Evolutionary conservation across 2,329 filamentous ascomycete genomes (phyloP).

Genomic region (Epichloe typhina): DNA sequence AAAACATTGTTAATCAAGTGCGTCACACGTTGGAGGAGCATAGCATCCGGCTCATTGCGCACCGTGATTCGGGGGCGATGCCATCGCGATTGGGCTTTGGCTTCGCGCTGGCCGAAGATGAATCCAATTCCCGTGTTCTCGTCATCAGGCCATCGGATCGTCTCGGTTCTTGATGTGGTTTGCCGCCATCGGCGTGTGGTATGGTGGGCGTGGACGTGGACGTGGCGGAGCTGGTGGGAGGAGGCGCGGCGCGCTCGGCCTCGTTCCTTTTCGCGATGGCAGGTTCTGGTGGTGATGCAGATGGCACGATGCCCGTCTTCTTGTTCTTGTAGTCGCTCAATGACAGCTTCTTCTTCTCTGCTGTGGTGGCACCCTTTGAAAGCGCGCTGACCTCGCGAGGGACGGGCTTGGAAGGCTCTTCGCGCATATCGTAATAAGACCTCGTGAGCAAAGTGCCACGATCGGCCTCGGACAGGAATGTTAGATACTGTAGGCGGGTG

Average conservation of each 20-base stretch:
- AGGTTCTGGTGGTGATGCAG: slow-evolving; percentile 24
- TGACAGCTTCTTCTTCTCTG: slow-evolving; percentile 43
- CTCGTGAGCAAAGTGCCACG: slow-evolving; percentile 44
- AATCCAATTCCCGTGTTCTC: slow-evolving; percentile 5
- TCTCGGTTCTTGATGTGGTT: slow-evolving; percentile 3
- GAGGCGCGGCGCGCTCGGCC: slow-evolving; percentile 15
- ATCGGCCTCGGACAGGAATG: slow-evolving; percentile 43
- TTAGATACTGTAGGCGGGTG: slow-evolving; percentile 41
- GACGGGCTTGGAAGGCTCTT: slow-evolving; percentile 31
- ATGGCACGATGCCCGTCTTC: slow-evolving; percentile 22
- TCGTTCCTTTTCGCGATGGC: slow-evolving; percentile 20
- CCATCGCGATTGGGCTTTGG: slow-evolving; percentile 4
- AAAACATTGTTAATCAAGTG: neutral
- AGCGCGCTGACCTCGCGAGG: slow-evolving; percentile 26
- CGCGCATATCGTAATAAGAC: slow-evolving; percentile 43
- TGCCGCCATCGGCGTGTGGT: neutral
- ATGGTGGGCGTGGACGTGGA: slow-evolving; percentile 8
- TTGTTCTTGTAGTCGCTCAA: slow-evolving; percentile 48
- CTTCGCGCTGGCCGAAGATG: neutral
- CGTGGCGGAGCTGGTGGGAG: slow-evolving; percentile 6
- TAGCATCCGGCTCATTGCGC: slow-evolving; percentile 1
- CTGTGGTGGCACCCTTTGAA: slow-evolving; percentile 23
- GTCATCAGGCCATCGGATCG: slow-evolving; percentile 7
- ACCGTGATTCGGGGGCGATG: slow-evolving; percentile 6
- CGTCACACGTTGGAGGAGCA: neutral